Conservation (phyloP, 139 green algal species). For the Chlamydomonas sphaeroides region DNA sequence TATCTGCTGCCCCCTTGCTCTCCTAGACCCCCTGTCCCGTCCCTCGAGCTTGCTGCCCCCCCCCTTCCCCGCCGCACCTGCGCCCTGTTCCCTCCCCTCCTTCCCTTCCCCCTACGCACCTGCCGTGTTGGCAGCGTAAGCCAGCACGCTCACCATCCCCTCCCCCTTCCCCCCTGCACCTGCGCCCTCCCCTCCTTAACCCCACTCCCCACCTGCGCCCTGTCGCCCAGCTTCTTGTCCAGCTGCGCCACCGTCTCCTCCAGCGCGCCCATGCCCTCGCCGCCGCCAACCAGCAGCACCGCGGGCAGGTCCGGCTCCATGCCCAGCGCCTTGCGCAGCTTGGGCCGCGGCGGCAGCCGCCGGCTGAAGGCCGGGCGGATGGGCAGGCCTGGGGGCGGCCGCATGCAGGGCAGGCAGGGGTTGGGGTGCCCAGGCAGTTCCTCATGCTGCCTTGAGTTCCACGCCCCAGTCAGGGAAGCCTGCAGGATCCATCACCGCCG, state of each 20-base stretch:
- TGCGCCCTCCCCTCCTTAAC: not conserved
- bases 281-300: slow-evolving; percentile 88
- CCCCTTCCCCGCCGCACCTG: too few relatives aligned
- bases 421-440: not conserved
- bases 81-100: too few relatives aligned
- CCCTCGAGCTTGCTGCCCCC: too few relatives aligned
- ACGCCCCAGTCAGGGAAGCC: too few relatives aligned
- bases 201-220: slow-evolving; percentile 62
- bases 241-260: slow-evolving; percentile 88
- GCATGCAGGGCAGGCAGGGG: not conserved
- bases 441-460: too few relatives aligned
- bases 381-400: slow-evolving; percentile 74
- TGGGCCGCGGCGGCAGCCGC: slow-evolving; percentile 57
- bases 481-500: too few relatives aligned
- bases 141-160: not conserved
- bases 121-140: not conserved
- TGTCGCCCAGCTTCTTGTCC: slow-evolving; percentile 56
- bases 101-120: too few relatives aligned
- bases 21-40: too few relatives aligned
- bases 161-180: not conserved
- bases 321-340: slow-evolving; percentile 56
- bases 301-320: slow-evolving; percentile 65
- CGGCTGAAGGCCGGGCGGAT: slow-evolving; percentile 93
- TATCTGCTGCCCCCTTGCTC: too few relatives aligned
- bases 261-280: slow-evolving; percentile 96